phyloP scores from a whole-genome alignment of 2,329 filamentous ascomycete species.

The Trichoderma sp. region DNA sequence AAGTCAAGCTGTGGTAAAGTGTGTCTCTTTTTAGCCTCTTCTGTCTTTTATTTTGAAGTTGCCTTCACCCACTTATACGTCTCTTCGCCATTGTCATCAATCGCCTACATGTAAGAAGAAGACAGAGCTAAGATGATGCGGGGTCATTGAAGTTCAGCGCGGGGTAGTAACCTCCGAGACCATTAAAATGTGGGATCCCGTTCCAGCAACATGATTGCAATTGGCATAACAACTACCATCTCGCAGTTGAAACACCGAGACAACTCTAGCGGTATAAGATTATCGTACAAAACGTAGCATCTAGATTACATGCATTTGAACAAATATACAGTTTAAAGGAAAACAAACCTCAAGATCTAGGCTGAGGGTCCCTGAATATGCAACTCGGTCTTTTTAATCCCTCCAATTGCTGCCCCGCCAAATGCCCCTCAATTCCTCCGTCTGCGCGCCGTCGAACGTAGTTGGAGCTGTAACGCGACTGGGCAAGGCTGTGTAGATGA shows the following conservation, averaged over 20 bases:
- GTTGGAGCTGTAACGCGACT: constrained; percentile 8
- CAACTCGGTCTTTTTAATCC: constrained; percentile 31
- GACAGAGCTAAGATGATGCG: constrained; percentile 1
- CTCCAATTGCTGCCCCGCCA: constrained; percentile 38
- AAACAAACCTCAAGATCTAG: neutral
- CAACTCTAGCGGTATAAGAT: neutral
- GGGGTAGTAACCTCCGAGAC: constrained; percentile 20
- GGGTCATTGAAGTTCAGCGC: constrained; percentile 4
- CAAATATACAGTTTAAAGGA: neutral
- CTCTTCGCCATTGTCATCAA: neutral
- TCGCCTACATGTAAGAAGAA: neutral
- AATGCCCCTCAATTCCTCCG: constrained; percentile 46
- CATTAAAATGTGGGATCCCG: neutral
- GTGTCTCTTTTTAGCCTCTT: neutral
- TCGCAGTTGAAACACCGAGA: neutral
- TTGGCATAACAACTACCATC: neutral
- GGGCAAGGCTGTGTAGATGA: constrained; percentile 16
- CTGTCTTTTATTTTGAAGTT: neutral
- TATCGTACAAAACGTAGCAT: neutral
- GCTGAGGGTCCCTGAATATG: neutral
- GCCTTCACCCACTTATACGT: neutral
- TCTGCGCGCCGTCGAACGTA: constrained; percentile 26
- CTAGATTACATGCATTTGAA: neutral
- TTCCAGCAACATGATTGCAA: neutral
- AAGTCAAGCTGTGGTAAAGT: too few species aligned